Evolutionary conservation across 768 basidiomycete species (phyloP).

Genomic region (Trametes maxima): DNA sequence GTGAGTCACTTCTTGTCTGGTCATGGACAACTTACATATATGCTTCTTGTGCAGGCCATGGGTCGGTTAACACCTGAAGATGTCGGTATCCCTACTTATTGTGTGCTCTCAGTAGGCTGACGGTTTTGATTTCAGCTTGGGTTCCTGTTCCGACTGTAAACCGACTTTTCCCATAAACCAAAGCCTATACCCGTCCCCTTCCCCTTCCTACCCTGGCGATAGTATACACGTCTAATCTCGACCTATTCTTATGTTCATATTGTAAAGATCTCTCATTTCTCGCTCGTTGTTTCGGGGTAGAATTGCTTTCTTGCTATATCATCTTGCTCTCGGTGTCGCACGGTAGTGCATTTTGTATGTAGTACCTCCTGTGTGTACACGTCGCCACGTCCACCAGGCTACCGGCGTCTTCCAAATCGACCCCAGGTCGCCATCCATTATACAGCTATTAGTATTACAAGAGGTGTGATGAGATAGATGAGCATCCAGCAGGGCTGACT

Average conservation of each 20-base stretch:
- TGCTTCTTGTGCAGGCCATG: conserved; percentile 64
- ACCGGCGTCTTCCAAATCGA: not conserved
- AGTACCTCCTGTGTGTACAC: not conserved
- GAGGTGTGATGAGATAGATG: not conserved
- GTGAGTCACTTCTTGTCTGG: conserved; percentile 40
- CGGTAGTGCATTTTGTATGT: not conserved
- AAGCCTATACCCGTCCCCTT: not conserved
- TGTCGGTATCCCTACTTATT: conserved; percentile 28
- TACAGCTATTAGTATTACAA: conserved; percentile 6
- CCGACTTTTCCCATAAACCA: not conserved
- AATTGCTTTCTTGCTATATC: conserved; percentile 10
- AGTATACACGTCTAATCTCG: not conserved
- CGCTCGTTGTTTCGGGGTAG: not conserved
- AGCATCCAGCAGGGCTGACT: too few relatives aligned
- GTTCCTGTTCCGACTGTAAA: conserved; percentile 59
- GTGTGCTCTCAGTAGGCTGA: not conserved
- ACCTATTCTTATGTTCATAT: not conserved
- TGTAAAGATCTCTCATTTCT: not conserved
- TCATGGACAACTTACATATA: not conserved
- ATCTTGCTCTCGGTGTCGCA: conserved; percentile 6
- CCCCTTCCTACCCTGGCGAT: not conserved
- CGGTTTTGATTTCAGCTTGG: conserved; percentile 42
- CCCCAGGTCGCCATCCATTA: not conserved
- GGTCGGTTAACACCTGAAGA: conserved; percentile 89
- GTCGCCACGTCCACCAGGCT: not conserved